A percentile compares a stretch with the other conserved stretches of the same genome.
phyloP scores from a whole-genome alignment of 495 filamentous ascomycete species.

The Paragyromitra xinjiangensis region DNA sequence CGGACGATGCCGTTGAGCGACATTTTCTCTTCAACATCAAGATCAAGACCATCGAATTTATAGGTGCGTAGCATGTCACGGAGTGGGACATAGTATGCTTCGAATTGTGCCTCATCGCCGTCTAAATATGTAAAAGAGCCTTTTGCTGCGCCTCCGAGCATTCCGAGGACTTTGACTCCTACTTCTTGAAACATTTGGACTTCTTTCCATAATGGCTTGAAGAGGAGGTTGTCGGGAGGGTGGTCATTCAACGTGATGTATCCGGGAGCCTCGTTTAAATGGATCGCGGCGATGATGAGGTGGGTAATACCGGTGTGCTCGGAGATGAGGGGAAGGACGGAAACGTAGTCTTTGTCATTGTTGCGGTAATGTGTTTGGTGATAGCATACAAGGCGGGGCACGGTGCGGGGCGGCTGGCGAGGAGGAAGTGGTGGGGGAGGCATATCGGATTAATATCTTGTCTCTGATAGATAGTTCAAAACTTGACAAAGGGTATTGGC shows the following conservation, averaged over 20 bases:
- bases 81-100: constrained; percentile 72
- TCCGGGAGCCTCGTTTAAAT: constrained; percentile 71
- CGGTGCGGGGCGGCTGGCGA: constrained; percentile 11
- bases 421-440: constrained; percentile 28
- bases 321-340: constrained; percentile 73
- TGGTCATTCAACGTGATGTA: constrained; percentile 80
- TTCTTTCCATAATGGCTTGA: constrained; percentile 73
- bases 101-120: constrained; percentile 65
- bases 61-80: constrained; percentile 67
- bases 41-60: constrained; percentile 75
- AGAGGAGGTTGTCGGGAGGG: constrained; percentile 66
- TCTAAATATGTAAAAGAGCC: constrained; percentile 76
- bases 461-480: background rate
- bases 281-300: constrained; percentile 77
- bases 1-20: constrained; percentile 72
- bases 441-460: background rate
- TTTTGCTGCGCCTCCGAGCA: constrained; percentile 81
- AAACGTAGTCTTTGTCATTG: constrained; percentile 68
- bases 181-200: constrained; percentile 68
- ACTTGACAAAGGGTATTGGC: background rate
- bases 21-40: constrained; percentile 86
- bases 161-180: constrained; percentile 78
- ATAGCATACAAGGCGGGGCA: constrained; percentile 70
- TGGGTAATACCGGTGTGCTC: constrained; percentile 72
- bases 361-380: constrained; percentile 75